A percentile compares a stretch with the other conserved stretches of the same genome.
Evolutionary conservation across 1,284 basidiomycete species (phyloP).

Genomic region (Meira nashicola): DNA sequence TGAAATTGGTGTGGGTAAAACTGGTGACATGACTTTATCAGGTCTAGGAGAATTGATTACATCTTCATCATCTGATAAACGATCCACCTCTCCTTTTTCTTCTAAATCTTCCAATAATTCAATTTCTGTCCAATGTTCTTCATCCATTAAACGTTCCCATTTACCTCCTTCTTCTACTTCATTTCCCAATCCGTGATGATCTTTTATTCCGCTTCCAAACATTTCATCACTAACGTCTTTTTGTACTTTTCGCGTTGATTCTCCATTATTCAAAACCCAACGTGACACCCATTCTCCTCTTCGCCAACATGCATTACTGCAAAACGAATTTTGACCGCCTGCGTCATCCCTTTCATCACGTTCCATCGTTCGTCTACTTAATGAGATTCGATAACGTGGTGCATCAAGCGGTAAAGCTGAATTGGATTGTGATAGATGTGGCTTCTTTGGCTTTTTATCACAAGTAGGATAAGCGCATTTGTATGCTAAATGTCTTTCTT

Average conservation of each 20-base stretch:
- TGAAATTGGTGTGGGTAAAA: too few relatives aligned
- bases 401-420: constrained; percentile 5
- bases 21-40: too few relatives aligned
- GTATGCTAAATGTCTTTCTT: constrained; percentile 6
- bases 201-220: not conserved
- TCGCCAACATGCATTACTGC: constrained; percentile 7
- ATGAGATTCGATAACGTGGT: constrained; percentile 10
- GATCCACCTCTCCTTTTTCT: constrained; percentile 7
- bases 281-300: constrained; percentile 9
- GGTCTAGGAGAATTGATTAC: too few relatives aligned
- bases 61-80: constrained; percentile 2
- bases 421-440: not conserved
- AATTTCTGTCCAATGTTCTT: constrained; percentile 3
- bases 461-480: constrained; percentile 8
- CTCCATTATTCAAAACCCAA: not conserved
- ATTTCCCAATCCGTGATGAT: not conserved
- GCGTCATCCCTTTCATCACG: constrained; percentile 8
- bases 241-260: not conserved
- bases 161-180: constrained; percentile 3
- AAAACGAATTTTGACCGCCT: constrained; percentile 5
- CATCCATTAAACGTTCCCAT: constrained; percentile 7
- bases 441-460: not conserved
- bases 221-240: not conserved
- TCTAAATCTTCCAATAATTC: constrained; percentile 11
- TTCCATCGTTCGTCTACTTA: constrained; percentile 4